phyloP scores from a whole-genome alignment of 441 rosid genomes.

The Populus hybrid region DNA sequence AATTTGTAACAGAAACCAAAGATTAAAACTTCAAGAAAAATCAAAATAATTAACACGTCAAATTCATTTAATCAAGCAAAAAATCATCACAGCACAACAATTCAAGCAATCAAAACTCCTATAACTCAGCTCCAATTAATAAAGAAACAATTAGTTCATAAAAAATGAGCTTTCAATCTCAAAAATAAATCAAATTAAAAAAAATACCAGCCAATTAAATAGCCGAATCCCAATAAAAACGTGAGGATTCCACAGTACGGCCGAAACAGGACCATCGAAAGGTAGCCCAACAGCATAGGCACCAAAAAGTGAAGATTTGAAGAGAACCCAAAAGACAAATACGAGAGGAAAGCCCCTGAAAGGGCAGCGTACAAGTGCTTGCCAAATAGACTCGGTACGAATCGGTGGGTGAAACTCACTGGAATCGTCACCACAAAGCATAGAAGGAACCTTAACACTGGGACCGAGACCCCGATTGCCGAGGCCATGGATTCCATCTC shows the following conservation, averaged over 20 bases:
- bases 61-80: constrained; percentile 3
- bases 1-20: not conserved
- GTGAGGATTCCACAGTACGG: constrained; percentile 68
- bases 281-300: constrained; percentile 74
- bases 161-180: not conserved
- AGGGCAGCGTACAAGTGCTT: constrained; percentile 66
- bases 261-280: constrained; percentile 71
- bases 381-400: constrained; percentile 59
- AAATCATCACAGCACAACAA: not conserved
- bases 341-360: constrained; percentile 75
- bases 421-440: constrained; percentile 91
- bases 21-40: not conserved
- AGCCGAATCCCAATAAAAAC: constrained; percentile 72
- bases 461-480: constrained; percentile 77
- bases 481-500: constrained; percentile 56
- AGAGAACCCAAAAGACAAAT: constrained; percentile 83
- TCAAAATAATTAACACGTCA: not conserved
- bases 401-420: constrained; percentile 59
- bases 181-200: not conserved
- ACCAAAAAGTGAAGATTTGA: constrained; percentile 91
- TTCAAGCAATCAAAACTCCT: not conserved
- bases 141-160: not conserved
- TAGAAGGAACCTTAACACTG: constrained; percentile 82
- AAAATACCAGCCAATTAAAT: constrained; percentile 86
- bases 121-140: no score